Conservation (phyloP, 345 rosid genomes). For the Sonneratia alba region DNA sequence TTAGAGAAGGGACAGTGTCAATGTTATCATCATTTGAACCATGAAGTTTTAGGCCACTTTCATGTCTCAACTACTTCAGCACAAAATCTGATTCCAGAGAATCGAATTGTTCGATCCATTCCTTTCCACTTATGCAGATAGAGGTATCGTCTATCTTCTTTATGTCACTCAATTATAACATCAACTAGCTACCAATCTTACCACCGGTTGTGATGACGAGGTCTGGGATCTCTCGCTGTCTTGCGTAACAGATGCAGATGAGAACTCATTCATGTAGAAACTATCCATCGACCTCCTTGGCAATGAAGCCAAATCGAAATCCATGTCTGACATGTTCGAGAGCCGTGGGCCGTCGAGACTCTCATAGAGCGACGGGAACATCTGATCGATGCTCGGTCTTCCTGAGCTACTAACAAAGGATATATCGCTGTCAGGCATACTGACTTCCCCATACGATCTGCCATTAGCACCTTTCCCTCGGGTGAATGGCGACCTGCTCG, state of each 20-base stretch:
- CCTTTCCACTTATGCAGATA: too few species aligned
- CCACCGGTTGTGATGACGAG: conserved; percentile 47
- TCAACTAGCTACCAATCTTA: conserved; percentile 8
- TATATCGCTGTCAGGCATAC: conserved; percentile 62
- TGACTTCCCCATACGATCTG: conserved; percentile 32
- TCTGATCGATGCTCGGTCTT: conserved; percentile 56
- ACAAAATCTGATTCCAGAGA: too few species aligned
- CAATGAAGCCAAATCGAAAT: conserved; percentile 40
- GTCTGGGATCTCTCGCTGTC: conserved; percentile 45
- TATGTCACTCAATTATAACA: not conserved
- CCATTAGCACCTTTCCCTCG: conserved; percentile 21
- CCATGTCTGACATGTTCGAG: conserved; percentile 51
- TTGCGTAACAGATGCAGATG: conserved; percentile 20
- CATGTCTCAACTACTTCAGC: too few species aligned
- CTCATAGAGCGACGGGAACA: conserved; percentile 34
- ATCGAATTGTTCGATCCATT: too few species aligned
- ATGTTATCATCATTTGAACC: not conserved
- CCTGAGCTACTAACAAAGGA: conserved; percentile 71
- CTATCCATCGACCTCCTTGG: conserved; percentile 37
- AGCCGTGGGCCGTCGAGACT: conserved; percentile 32
- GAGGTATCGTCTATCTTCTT: too few species aligned
- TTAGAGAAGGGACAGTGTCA: not conserved
- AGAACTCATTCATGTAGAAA: conserved; percentile 16
- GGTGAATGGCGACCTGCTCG: conserved; percentile 45
- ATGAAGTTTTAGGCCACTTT: too few species aligned